Percentiles rank a stretch among this genome's conserved stretches.
These are phyloP conservation scores for Tulasnella sp. DNA, from an alignment of 768 basidiomycete species.

Conservation along the genomic window DNA sequence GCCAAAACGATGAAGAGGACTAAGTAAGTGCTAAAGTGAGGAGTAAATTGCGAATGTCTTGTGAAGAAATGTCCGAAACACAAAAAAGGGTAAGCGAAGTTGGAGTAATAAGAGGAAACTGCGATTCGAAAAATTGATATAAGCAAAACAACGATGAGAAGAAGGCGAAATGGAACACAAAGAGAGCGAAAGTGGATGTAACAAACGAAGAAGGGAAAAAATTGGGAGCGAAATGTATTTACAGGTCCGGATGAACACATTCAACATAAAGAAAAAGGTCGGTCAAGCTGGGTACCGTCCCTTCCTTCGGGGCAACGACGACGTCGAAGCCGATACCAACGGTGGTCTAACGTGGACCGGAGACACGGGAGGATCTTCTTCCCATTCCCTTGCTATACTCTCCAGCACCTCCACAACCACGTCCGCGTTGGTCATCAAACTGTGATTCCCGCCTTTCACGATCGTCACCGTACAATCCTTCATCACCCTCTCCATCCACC, in stretches of 20 bases:
- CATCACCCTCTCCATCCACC: slow-evolving; percentile 88
- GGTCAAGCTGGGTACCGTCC: not conserved
- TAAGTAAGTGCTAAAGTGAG: not conserved
- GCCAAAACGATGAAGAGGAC: not conserved
- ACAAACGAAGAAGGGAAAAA: not conserved
- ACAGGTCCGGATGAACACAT: not conserved
- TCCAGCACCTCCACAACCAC: slow-evolving; percentile 83
- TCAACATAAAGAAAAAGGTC: not conserved
- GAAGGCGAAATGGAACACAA: not conserved
- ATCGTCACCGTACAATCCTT: slow-evolving; percentile 68
- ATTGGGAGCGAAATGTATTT: not conserved
- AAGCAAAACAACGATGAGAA: not conserved
- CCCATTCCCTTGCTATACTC: slow-evolving; percentile 20
- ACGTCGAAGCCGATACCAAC: not conserved
- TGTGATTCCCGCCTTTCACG: slow-evolving; percentile 82
- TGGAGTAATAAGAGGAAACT: not conserved
- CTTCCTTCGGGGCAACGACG: slow-evolving; percentile 4
- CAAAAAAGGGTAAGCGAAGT: not conserved
- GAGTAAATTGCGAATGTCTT: not conserved
- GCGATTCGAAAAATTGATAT: not conserved
- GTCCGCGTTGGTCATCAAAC: slow-evolving; percentile 81
- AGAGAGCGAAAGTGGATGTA: not conserved
- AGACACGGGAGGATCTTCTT: not conserved
- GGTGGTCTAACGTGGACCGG: not conserved
- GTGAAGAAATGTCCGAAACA: not conserved